Evolutionary conservation across 139 green algal genomes (phyloP), one percentile per base, ranked within the genome.

Genomic region (Closterium sp.): DNA sequence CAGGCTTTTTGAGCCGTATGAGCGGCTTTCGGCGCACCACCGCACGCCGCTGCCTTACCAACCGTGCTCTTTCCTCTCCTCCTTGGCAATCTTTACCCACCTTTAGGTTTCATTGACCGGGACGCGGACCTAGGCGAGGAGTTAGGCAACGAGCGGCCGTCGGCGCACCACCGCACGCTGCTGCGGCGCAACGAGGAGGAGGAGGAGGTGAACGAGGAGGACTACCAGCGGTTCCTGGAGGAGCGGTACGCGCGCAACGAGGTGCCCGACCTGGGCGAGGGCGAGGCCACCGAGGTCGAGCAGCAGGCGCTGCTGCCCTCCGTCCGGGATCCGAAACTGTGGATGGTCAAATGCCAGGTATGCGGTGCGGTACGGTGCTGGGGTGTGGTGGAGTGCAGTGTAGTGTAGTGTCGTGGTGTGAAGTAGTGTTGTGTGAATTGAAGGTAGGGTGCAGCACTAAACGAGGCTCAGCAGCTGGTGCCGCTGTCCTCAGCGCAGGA

Each of bases 301-400:
- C 97, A 99, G 96, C 98, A 99, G 94, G 96, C 94, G 30, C 94
- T 98, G 90, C 96, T 98, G 94, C 98, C 98, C 35, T 98, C 95
- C 28, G 93, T 96, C 33, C 93, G 96, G 31, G 98, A 99, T 94
- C 97, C 98, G 90, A 98, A 98, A 94, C 96, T 99, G 76, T 99
- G 97, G 97, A 93, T 98, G 90, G 95, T 99, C 43, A 91, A 95
- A 7, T 96, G 94, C 38, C 19, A 94, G 92, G 92, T 94, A 76
- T 66, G 43, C 43, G 21, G 43, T 69, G 43, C 43, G 43, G 43
- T 69, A 1, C 43, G 21, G 55, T 28, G 55, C 84, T 2, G 84
- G 1, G 84, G 1, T 35, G 84, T 9, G 84, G 19, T 28, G 4
- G 38, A 12, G 36, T 55, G 36, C 36, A 6, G 36, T 55, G 36